Evolutionary conservation across 306 rosid genomes (phyloP), one percentile per base, ranked within the genome.

Genomic region (cucumber (Cucumis sativus)): DNA sequence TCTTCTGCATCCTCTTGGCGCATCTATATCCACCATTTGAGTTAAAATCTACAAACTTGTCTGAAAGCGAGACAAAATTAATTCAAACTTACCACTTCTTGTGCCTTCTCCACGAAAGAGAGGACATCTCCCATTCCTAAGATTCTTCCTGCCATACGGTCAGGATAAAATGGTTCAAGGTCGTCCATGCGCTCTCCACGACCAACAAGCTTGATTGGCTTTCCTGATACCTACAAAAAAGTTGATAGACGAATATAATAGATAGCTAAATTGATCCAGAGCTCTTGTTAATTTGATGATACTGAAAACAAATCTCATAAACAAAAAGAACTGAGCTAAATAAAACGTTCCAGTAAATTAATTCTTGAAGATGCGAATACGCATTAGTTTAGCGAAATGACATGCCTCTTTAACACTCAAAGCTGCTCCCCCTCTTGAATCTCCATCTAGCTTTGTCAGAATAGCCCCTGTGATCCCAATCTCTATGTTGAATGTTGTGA

Each of bases 371-470:
- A 54, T 55, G 57, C 10, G 1, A 30, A 33, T 37, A 23, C 10
- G 33, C 71, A 52, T 60, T 47, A 68, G 37, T 45, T 68, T 69
- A 47, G 35, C 8, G 14, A 49, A 23, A 6, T 9, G 18, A 41
- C 76, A 80, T 70, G 89, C 99, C 99, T 95, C 99, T 92, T 86
- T 92, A 77, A 95, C 97, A 81, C 97, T 95, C 87, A 95, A 85
- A 82, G 99, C 99, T 39, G 99, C 97, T 80, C 99, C 97, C 80
- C 99, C 99, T 86, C 97, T 89, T 77, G 99, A 95, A 89, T 95
- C 99, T 72, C 99, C 99, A 81, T 95, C 99, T 61, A 95, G 90
- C 92, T 95, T 95, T 56, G 99, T 95, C 85, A 95, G 87, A 83
- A 95, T 95, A 86, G 99, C 97, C 58, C 99, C 99, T 12, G 99